A percentile compares a stretch with the other conserved stretches of the same genome.
Conservation (phyloP, 441 rosid species). For the Erysimum pusillum region DNA sequence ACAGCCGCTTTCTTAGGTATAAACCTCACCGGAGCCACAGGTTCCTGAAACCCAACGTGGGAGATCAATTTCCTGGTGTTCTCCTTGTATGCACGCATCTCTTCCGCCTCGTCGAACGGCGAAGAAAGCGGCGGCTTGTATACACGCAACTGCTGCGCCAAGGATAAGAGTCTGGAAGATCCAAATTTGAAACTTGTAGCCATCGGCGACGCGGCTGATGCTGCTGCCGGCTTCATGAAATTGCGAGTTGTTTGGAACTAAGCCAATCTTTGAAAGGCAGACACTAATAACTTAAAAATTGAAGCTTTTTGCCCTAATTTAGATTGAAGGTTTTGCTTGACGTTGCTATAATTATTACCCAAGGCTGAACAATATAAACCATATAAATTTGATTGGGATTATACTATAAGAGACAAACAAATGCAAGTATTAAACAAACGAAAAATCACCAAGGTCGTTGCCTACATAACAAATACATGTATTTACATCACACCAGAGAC, state of each 20-base stretch:
- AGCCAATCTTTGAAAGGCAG: background rate
- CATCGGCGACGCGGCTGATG: slow-evolving; percentile 5
- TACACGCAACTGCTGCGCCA: slow-evolving; percentile 76
- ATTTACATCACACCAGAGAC: slow-evolving; percentile 42
- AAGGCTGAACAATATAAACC: background rate
- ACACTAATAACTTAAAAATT: background rate
- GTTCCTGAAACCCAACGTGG: slow-evolving; percentile 72
- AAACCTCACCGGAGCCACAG: slow-evolving; percentile 58
- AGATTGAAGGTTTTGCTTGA: background rate
- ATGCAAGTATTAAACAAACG: slow-evolving; percentile 17
- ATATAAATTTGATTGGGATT: background rate
- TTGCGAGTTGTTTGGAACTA: background rate
- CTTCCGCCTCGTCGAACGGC: slow-evolving; percentile 62
- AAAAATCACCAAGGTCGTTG: slow-evolving; percentile 10
- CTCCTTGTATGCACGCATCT: slow-evolving; percentile 54
- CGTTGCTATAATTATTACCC: no score
- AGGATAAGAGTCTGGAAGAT: slow-evolving; percentile 48
- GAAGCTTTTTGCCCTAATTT: slow-evolving; percentile 7
- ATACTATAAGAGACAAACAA: slow-evolving; percentile 16
- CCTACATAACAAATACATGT: slow-evolving; percentile 31
- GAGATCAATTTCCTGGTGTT: slow-evolving; percentile 55
- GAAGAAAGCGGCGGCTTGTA: slow-evolving; percentile 67
- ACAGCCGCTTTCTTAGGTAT: slow-evolving; percentile 80
- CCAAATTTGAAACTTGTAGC: slow-evolving; percentile 1
- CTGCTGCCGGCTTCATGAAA: slow-evolving; percentile 52